These are phyloP conservation scores for Balamuthia mandrillaris DNA, from an alignment of 208 protist species.

Conservation along the genomic window DNA sequence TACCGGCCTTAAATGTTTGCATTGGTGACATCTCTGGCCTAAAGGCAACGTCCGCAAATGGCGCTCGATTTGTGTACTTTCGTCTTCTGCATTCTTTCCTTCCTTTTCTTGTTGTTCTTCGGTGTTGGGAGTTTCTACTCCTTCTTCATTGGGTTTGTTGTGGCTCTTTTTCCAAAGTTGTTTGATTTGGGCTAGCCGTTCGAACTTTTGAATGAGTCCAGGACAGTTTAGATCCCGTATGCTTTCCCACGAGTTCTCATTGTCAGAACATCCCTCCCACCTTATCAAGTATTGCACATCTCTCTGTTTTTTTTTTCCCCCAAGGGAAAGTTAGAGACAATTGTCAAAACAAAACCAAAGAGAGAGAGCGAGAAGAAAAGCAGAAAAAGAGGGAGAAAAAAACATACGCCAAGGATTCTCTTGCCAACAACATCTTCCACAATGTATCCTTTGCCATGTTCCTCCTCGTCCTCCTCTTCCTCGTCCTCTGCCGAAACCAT, in stretches of 20 bases:
- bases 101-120: conserved; percentile 9
- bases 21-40: conserved; percentile 19
- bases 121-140: too few relatives aligned
- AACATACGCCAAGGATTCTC: not conserved
- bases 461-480: conserved; percentile 8
- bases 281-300: conserved; percentile 3
- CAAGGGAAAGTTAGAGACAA: not conserved
- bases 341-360: too few relatives aligned
- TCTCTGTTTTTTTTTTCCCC: not conserved
- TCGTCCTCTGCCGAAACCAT: not conserved
- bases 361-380: not conserved
- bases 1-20: conserved; percentile 6
- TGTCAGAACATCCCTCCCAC: conserved; percentile 3
- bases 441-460: not conserved
- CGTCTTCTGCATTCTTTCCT: conserved; percentile 17
- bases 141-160: not conserved
- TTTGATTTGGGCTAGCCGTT: conserved; percentile 8
- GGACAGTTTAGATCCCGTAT: not conserved
- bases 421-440: conserved; percentile 21
- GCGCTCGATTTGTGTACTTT: not conserved
- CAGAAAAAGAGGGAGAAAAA: not conserved
- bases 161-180: conserved; percentile 20
- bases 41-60: not conserved
- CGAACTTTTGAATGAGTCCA: conserved; percentile 30
- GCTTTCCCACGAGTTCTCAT: conserved; percentile 30